phyloP scores from a whole-genome alignment of 495 filamentous ascomycete genomes.

The Aspergillus diversus region DNA sequence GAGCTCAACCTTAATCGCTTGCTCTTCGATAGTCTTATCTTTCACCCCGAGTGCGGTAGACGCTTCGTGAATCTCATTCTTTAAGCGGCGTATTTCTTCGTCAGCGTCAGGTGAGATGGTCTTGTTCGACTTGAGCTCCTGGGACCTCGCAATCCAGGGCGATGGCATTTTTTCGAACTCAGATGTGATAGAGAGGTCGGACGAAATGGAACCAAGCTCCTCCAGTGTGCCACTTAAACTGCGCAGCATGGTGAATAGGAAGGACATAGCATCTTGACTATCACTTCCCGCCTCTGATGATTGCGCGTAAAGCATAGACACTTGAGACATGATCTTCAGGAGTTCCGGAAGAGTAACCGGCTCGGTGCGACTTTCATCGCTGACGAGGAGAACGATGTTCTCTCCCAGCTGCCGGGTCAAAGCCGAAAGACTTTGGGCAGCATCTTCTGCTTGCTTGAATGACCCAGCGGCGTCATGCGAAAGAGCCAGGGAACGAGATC shows the following conservation, averaged over 20 bases:
- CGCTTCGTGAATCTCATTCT: constrained; percentile 70
- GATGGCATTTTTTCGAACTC: constrained; percentile 79
- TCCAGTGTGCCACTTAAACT: constrained; percentile 64
- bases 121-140: constrained; percentile 77
- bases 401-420: constrained; percentile 70
- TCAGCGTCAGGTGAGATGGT: constrained; percentile 78
- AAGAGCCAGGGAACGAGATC: constrained; percentile 75
- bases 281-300: constrained; percentile 36
- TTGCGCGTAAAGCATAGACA: constrained; percentile 42
- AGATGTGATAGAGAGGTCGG: constrained; percentile 75
- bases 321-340: constrained; percentile 60
- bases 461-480: constrained; percentile 53
- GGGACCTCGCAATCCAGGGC: constrained; percentile 84
- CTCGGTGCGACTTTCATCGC: constrained; percentile 73
- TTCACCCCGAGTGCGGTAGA: constrained; percentile 72
- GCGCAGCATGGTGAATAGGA: constrained; percentile 69
- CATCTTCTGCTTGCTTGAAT: constrained; percentile 65
- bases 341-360: constrained; percentile 69
- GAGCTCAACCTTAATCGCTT: constrained; percentile 66
- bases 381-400: constrained; percentile 64
- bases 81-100: constrained; percentile 72
- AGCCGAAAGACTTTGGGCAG: constrained; percentile 66
- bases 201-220: constrained; percentile 72
- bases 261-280: constrained; percentile 66
- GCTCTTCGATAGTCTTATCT: constrained; percentile 90